Evolutionary conservation across 75 land plant genomes (phyloP), one percentile per base, ranked within the genome.

Genomic region (Cupressus sempervirens): DNA sequence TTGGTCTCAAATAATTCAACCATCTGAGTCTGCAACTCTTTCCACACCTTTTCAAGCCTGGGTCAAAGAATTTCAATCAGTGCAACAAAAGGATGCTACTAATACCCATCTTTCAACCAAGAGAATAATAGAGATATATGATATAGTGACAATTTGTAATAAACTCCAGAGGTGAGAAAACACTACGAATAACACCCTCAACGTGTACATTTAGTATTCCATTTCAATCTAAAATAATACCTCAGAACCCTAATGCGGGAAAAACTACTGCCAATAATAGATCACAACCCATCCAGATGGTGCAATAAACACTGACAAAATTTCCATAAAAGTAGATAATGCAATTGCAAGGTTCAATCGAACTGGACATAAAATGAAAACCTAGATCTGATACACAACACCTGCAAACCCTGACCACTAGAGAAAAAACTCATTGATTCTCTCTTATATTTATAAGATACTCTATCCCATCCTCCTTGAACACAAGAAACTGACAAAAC

Each of bases 11-110:
- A 74, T 94, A 92, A 82, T 94, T 94, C 76, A 94, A 46, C 95
- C 95, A 94, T 86, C 95, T 91, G 26, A 93, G 92, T 76, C 95
- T 93, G 88, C 95, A 94, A 81, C 95, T 94, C 80, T 94, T 94
- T 80, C 95, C 95, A 85, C 95, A 94, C 54, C 95, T 90, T 85
- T 94, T 91, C 26, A 94, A 86, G n/a, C 95, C 95, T 94, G 76
- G 14, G 53, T 26, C 18, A 82, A 70, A 82, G 9, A 85, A 2
- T 32, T 45, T 43, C 50, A 50, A 79, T 79, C 32, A 45, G 16
- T 79, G 12, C 50, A 79, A 79, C 16, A 43, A 45, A 45, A 29
- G 8, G 4, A n/a, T n/a, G 0, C n/a, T 79, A 14, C 46, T 23
- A n/a, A 8, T 43, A 48, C 29, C 29, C 11, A 45, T 23, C 2